Percentiles rank a stretch among this genome's conserved stretches.
Conservation (phyloP, 108 stramenopile genomes). For the Nannochloropsis gaditana region DNA sequence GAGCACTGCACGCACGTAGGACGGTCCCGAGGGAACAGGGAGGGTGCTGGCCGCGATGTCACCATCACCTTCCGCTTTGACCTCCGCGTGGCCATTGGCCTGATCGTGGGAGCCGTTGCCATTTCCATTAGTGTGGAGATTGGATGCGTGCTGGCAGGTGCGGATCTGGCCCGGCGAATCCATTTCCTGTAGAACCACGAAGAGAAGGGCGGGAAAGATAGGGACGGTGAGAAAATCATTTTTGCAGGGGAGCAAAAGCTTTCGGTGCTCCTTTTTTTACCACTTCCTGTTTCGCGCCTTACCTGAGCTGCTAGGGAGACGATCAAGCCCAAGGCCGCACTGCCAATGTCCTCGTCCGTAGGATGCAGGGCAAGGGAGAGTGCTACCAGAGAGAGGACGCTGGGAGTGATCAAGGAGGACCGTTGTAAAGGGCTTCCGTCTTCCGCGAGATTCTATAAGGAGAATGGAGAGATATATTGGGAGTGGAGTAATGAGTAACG, state of each 20-base stretch:
- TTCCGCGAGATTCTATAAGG: not conserved
- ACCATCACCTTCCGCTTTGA: not conserved
- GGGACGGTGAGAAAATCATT: not conserved
- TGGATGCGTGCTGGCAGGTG: not conserved
- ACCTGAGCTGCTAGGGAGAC: not conserved
- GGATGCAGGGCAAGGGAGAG: not conserved
- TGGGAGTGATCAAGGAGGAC: not conserved
- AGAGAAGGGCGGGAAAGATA: not conserved
- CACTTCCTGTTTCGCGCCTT: not conserved
- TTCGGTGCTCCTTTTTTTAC: not conserved
- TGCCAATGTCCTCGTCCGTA: not conserved
- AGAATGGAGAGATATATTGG: not conserved
- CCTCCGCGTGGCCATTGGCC: not conserved
- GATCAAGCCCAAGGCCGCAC: not conserved
- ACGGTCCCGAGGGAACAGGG: not conserved
- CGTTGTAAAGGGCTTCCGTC: not conserved
- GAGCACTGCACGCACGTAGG: not conserved
- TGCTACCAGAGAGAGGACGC: not conserved
- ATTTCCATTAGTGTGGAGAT: not conserved
- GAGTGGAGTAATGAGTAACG: not conserved
- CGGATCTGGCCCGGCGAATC: no score
- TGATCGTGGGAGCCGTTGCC: no score
- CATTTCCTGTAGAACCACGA: no score
- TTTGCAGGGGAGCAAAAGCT: not conserved
- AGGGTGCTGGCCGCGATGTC: not conserved